Conservation (phyloP, 768 basidiomycete genomes). For the Termitomyces sp. region DNA sequence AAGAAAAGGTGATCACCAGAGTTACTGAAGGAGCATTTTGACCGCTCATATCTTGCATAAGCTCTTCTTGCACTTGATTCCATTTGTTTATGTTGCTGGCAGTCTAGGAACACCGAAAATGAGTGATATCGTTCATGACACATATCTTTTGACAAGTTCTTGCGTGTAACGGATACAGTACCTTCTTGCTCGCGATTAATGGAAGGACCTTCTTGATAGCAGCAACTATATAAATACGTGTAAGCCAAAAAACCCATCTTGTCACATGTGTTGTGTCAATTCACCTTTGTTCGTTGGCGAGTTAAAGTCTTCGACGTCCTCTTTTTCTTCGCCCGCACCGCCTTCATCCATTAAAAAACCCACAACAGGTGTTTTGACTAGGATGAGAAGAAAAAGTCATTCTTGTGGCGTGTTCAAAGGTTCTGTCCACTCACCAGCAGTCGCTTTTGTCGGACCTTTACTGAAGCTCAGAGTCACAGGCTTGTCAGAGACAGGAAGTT, state of each 20-base stretch:
- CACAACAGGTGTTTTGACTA: constrained; percentile 36
- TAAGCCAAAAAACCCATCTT: neutral
- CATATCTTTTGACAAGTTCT: neutral
- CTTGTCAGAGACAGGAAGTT: constrained; percentile 70
- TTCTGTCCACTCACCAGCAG: constrained; percentile 15
- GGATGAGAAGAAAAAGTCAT: constrained; percentile 10
- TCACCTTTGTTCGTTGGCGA: constrained; percentile 47
- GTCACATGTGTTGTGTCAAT: constrained; percentile 13
- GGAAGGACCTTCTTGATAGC: constrained; percentile 73
- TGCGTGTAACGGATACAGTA: constrained; percentile 20
- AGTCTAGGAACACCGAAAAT: constrained; percentile 40
- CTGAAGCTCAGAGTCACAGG: constrained; percentile 76
- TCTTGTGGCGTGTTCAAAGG: neutral
- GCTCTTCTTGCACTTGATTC: constrained; percentile 92
- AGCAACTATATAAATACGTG: constrained; percentile 16
- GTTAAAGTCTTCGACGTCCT: constrained; percentile 34
- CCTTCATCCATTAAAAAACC: constrained; percentile 70
- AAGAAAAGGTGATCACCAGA: constrained; percentile 29
- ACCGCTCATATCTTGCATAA: constrained; percentile 41
- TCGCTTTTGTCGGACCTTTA: constrained; percentile 38
- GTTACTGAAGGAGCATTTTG: constrained; percentile 16
- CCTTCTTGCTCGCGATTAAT: constrained; percentile 83
- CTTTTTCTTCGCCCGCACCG: constrained; percentile 31
- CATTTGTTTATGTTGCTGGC: constrained; percentile 92
- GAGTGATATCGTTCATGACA: constrained; percentile 4